These are phyloP conservation scores for Carex pumila DNA, from an alignment of 176 grass and related monocot species.

Conservation along the genomic window DNA sequence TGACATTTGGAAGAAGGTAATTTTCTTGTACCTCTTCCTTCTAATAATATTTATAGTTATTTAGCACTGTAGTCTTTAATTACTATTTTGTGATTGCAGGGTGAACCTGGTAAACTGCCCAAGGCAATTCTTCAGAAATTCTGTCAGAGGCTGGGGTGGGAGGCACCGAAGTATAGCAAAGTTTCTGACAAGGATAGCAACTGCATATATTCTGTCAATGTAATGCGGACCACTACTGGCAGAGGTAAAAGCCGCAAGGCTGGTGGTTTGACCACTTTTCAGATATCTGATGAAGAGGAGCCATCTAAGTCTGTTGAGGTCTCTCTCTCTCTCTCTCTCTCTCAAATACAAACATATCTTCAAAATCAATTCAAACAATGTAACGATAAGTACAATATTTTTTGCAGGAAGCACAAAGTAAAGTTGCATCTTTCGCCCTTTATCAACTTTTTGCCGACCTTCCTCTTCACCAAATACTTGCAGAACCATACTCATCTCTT, in stretches of 20 bases:
- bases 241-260: slow-evolving; percentile 90
- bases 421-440: slow-evolving; percentile 71
- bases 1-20: slow-evolving; percentile 92
- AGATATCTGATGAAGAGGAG: slow-evolving; percentile 56
- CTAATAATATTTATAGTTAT: background rate
- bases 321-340: slow-evolving; percentile 16
- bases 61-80: background rate
- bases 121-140: slow-evolving; percentile 82
- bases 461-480: slow-evolving; percentile 69
- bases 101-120: slow-evolving; percentile 62
- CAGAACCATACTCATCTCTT: slow-evolving; percentile 75
- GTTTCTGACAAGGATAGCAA: slow-evolving; percentile 67
- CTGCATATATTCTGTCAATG: slow-evolving; percentile 78
- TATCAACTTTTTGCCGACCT: slow-evolving; percentile 90
- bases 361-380: background rate
- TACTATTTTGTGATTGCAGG: slow-evolving; percentile 38
- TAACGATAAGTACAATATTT: slow-evolving; percentile 3
- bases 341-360: background rate
- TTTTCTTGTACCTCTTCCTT: slow-evolving; percentile 1
- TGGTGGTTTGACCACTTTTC: slow-evolving; percentile 78
- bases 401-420: slow-evolving; percentile 72
- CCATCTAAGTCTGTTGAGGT: slow-evolving; percentile 80
- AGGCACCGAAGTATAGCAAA: slow-evolving; percentile 81
- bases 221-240: slow-evolving; percentile 68
- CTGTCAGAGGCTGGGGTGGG: slow-evolving; percentile 95